Conservation (phyloP, 345 rosid genomes). For the Cardiospermum halicacabum region DNA sequence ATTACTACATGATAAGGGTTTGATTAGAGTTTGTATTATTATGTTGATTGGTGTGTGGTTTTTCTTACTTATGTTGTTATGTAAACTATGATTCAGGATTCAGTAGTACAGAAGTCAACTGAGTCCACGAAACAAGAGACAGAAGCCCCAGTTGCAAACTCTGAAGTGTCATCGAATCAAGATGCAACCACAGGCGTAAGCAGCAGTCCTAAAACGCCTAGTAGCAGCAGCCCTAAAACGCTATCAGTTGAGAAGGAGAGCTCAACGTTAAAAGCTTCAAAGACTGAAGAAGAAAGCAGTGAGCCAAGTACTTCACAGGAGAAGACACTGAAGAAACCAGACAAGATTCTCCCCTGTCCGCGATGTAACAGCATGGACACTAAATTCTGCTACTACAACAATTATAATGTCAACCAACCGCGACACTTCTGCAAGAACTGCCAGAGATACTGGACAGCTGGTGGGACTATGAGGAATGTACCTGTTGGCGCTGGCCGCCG, state of each 20-base stretch:
- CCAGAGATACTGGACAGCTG: slow-evolving; percentile 98
- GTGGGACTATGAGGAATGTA: slow-evolving; percentile 95
- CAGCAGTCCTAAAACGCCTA: slow-evolving; percentile 28
- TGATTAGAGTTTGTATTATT: neutral
- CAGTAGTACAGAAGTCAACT: slow-evolving; percentile 25
- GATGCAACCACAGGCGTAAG: slow-evolving; percentile 33
- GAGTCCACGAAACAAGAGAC: slow-evolving; percentile 29
- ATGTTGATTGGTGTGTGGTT: neutral
- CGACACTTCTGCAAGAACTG: slow-evolving; percentile 92
- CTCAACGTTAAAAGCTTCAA: slow-evolving; percentile 23
- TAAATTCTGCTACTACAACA: slow-evolving; percentile 92
- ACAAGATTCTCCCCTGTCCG: slow-evolving; percentile 84
- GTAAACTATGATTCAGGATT: slow-evolving; percentile 32
- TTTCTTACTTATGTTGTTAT: neutral
- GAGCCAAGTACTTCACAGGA: slow-evolving; percentile 50
- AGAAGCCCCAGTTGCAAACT: slow-evolving; percentile 9
- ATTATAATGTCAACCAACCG: slow-evolving; percentile 91
- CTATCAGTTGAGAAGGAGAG: slow-evolving; percentile 31
- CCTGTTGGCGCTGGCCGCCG: slow-evolving; percentile 96
- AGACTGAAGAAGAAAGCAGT: slow-evolving; percentile 43
- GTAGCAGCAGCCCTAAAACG: slow-evolving; percentile 31
- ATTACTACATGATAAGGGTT: neutral
- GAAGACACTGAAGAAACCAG: slow-evolving; percentile 66
- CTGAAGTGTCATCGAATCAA: slow-evolving; percentile 34
- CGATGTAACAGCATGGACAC: slow-evolving; percentile 95